Evolutionary conservation across 208 protist species (phyloP), one percentile per base, ranked within the genome.

Genomic region (Acanthamoeba culbertsoni): DNA sequence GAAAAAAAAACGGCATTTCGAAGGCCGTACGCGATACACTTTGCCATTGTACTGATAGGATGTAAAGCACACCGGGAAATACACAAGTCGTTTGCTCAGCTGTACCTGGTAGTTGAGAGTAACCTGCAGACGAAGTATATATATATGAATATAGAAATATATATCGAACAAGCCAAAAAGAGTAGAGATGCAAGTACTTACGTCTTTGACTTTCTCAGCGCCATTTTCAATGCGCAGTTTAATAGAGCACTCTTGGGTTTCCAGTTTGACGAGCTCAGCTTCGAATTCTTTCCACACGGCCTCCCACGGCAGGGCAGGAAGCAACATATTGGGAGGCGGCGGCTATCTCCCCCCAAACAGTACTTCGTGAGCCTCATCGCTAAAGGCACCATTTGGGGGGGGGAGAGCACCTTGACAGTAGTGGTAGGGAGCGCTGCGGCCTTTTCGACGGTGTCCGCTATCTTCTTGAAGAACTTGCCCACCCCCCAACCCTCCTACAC

Each of bases 31-130:
- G 12, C 75, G 18, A 43, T 86, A 86, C 26, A 86, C 12, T n/a
- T 86, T 86, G 40, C 46, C 75, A 26, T 86, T 86, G 75, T 59
- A 86, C 28, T 51, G 40, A 43, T 86, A 86, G 75, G 75, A 86
- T 3, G 75, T 86, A 31, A 86, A 43, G 45, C 45, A 51, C 12
- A 86, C 75, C 18, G 75, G 75, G 46, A 86, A 57, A 28, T 86
- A 86, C 16, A 86, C 75, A 3, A 86, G 46, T 2, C 75, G 40
- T 5, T 43, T 48, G 28, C 57, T 86, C 8, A 57, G 75, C 46
- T 86, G 75, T 4, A 86, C 40, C 33, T 86, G 75, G 18, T 59
- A 86, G 75, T 57, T 86, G 75, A 57, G 40, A 5, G 75, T 86
- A 6, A 75, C 51, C 51, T 59, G 51, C 16, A 23, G 51, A 14